Evolutionary conservation across 139 green algal genomes (phyloP).

Genomic region (Mychonastes homosphaera): DNA sequence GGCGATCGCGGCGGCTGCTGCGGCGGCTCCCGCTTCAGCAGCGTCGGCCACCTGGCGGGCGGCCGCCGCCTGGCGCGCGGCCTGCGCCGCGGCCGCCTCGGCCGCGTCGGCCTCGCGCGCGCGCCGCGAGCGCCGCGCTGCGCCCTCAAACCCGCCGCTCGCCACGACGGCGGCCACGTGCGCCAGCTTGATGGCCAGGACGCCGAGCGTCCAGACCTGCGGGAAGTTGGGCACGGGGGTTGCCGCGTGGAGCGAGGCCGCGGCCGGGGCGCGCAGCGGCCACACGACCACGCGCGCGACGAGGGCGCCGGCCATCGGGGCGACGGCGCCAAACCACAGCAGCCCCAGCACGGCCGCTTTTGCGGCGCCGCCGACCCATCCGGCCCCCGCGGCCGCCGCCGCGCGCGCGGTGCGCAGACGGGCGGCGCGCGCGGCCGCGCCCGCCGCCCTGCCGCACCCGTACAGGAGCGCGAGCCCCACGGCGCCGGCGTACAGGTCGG

Average conservation of each 20-base stretch:
- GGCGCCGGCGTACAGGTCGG: slow-evolving; percentile 13
- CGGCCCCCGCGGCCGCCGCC: not conserved
- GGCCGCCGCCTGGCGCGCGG: too few species aligned
- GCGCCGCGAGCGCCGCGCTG: too few species aligned
- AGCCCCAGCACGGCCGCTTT: slow-evolving; percentile 12
- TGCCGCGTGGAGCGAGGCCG: not conserved
- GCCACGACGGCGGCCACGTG: slow-evolving; percentile 15
- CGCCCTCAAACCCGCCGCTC: too few species aligned
- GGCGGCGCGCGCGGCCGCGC: not conserved
- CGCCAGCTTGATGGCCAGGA: slow-evolving; percentile 20
- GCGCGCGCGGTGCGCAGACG: not conserved
- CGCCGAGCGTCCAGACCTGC: slow-evolving; percentile 21
- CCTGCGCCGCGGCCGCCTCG: too few species aligned
- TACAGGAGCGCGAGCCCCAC: slow-evolving; percentile 7
- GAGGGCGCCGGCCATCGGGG: slow-evolving; percentile 14
- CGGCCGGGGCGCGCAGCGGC: not conserved
- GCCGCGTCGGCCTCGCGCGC: too few species aligned
- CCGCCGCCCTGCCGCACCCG: slow-evolving; percentile 2
- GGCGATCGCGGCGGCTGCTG: not conserved
- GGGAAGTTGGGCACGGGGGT: not conserved
- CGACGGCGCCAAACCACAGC: slow-evolving; percentile 22
- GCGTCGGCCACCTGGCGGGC: too few species aligned
- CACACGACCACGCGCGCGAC: slow-evolving; percentile 20
- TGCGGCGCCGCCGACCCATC: slow-evolving; percentile 1
- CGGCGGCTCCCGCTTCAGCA: too few species aligned